Base-by-base conservation (phyloP, 805 yeast genomes). In the Metschnikowia arizonensis region DNA sequence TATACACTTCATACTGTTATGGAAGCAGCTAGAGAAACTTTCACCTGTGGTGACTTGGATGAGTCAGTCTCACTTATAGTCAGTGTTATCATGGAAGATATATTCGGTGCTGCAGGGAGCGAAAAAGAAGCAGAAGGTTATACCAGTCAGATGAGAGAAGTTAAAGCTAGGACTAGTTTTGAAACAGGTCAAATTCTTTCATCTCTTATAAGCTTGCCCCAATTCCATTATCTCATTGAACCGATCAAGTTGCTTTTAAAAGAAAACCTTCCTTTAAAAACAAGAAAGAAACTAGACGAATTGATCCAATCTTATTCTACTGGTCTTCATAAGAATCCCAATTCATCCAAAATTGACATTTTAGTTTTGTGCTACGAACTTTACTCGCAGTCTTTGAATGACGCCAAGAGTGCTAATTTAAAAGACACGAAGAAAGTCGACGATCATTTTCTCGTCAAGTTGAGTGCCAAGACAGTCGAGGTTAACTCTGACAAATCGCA, bases 81-180 rank as follows among this genome's bases (percentile, higher is more conserved):
- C 53, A 81, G 79, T 18, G 71, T 88, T 12, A 73, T 90, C 18
- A 91, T 91, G 96, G 96, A 89, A 58, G 97, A 91, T 58, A 77
- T 82, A 3, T 90, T 93, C 63, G 99, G 99, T 19, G 77, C 83
- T 8, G 86, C 96, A 3, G 95, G 96, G 29, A 85, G 84, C 59
- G 98, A 93, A 58, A 91, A 93, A 61, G 98, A 93, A 52, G 90
- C 93, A 4, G 97, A 89, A 50, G 96, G 89, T 15, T 91, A 93
- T 58, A 78, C 78, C 42, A 82, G 87, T 25, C 81, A 83, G 50
- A 86, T 89, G 81, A 86, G 85, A 56, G 99, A 91, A 69, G 91
- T 93, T 29, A 90, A 88, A 61, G 83, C 81, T 52, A 88, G 87
- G 59, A 88, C 88, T 66, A 84, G 96, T 70, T 85, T 70, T 59